phyloP scores from a whole-genome alignment of 2,329 filamentous ascomycete species.

The Fusarium anthophilum region DNA sequence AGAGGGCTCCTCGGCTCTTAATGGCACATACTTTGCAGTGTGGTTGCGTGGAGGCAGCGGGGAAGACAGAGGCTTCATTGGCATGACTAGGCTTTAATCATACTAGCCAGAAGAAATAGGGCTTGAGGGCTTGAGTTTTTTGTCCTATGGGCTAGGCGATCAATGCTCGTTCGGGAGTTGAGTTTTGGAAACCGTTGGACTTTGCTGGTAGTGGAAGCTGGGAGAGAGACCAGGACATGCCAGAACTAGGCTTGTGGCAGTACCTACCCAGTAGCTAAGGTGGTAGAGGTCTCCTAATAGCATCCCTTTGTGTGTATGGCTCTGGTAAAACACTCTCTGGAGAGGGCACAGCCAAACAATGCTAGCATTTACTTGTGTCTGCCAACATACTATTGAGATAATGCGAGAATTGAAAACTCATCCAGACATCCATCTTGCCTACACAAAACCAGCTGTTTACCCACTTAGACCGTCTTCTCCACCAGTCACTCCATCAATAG shows the following conservation, averaged over 20 bases:
- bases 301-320: neutral
- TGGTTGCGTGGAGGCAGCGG: constrained; percentile 20
- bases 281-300: neutral
- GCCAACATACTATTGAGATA: neutral
- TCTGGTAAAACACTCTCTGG: neutral
- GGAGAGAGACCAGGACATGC: neutral
- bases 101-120: constrained; percentile 23
- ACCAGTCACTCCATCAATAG: constrained; percentile 9
- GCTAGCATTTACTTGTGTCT: neutral
- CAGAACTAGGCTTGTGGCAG: neutral
- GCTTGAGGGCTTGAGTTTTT: constrained; percentile 17
- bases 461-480: constrained; percentile 19
- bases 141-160: constrained; percentile 1
- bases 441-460: constrained; percentile 10
- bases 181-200: constrained; percentile 29
- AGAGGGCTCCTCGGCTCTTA: constrained; percentile 19
- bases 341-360: neutral
- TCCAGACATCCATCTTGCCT: constrained; percentile 23
- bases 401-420: neutral
- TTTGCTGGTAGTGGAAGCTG: neutral
- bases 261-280: neutral
- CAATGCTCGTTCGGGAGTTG: constrained; percentile 21
- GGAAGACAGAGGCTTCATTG: constrained; percentile 26
- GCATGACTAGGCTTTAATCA: constrained; percentile 21
- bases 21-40: neutral